Conservation (phyloP, 495 filamentous ascomycete genomes). For the Neurospora sp. region DNA sequence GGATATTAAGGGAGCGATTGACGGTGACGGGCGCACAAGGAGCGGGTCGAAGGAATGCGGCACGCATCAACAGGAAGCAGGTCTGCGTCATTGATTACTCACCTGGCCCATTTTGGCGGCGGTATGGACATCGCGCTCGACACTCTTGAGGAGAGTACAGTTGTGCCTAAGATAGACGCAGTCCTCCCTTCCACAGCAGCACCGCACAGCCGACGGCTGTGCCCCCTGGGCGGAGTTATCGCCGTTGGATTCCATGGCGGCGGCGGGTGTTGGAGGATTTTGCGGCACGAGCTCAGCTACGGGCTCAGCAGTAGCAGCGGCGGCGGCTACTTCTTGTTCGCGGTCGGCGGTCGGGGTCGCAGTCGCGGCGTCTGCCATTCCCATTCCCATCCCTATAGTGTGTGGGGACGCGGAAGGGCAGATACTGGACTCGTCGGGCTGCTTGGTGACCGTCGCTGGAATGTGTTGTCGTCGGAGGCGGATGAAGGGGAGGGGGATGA, state of each 20-base stretch:
- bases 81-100: constrained; percentile 17
- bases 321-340: not conserved
- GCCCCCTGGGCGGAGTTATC: not conserved
- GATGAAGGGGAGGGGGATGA: not conserved
- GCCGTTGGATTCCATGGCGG: constrained; percentile 8
- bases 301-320: not conserved
- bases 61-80: not conserved
- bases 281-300: not conserved
- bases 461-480: not conserved
- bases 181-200: constrained; percentile 76
- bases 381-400: constrained; percentile 5
- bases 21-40: not conserved
- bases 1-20: not conserved
- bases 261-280: not conserved
- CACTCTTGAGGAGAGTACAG: constrained; percentile 59
- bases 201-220: constrained; percentile 28
- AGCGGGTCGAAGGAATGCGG: not conserved
- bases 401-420: not conserved
- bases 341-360: not conserved
- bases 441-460: not conserved
- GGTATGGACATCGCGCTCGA: constrained; percentile 77
- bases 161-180: constrained; percentile 75
- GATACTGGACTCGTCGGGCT: not conserved
- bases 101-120: constrained; percentile 88
- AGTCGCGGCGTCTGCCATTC: constrained; percentile 11